Evolutionary conservation across 176 grass and related monocot species (phyloP).

Genomic region (Oryza glumipatula): DNA sequence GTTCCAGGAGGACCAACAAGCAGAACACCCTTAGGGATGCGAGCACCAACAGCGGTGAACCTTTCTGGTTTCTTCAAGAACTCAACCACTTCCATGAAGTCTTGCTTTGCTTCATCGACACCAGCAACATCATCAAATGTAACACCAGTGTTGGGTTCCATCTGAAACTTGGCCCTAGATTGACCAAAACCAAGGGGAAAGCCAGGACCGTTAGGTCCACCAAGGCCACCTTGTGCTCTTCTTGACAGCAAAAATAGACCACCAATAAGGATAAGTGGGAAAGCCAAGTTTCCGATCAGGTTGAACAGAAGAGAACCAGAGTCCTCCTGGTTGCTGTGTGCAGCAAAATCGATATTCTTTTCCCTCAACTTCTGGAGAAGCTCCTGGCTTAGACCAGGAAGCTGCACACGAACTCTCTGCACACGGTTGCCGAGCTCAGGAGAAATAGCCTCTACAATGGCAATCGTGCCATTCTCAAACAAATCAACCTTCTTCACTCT

Average conservation of each 20-base stretch:
- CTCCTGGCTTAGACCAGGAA: slow-evolving; percentile 91
- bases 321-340: slow-evolving; percentile 92
- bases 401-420: slow-evolving; percentile 92
- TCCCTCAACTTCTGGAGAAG: slow-evolving; percentile 95
- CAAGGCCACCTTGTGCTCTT: slow-evolving; percentile 79
- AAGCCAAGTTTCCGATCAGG: slow-evolving; percentile 92
- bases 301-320: slow-evolving; percentile 90
- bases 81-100: slow-evolving; percentile 99
- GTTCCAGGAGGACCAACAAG: slow-evolving; percentile 96
- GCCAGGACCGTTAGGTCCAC: slow-evolving; percentile 86
- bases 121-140: slow-evolving; percentile 98
- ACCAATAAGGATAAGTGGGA: slow-evolving; percentile 94
- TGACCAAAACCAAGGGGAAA: slow-evolving; percentile 92
- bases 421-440: slow-evolving; percentile 91
- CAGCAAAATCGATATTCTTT: slow-evolving; percentile 97
- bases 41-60: slow-evolving; percentile 96
- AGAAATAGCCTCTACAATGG: slow-evolving; percentile 92
- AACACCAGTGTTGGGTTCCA: slow-evolving; percentile 98
- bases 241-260: slow-evolving; percentile 92
- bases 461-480: slow-evolving; percentile 93
- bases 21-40: slow-evolving; percentile 97
- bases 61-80: slow-evolving; percentile 97
- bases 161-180: slow-evolving; percentile 97
- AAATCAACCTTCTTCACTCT: slow-evolving; percentile 94
- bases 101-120: slow-evolving; percentile 91